A percentile compares a stretch with the other conserved stretches of the same genome.
These are phyloP conservation scores for Cicer cuneatum DNA, from an alignment of 306 rosid genomes.

Conservation along the genomic window DNA sequence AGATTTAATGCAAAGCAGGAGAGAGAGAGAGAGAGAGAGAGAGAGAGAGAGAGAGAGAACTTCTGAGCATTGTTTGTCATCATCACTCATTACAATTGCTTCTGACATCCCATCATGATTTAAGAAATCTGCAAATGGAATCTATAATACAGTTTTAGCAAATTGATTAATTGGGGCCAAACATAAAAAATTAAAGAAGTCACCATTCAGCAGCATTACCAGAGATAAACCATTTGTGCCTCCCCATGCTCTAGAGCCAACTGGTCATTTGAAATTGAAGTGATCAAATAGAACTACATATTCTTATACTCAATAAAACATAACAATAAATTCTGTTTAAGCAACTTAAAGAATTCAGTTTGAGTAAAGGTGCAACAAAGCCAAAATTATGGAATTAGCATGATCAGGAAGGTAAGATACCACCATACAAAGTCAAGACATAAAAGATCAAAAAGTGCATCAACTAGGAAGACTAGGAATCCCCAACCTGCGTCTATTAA, in stretches of 20 bases:
- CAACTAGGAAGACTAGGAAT: slow-evolving; percentile 35
- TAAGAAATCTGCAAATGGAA: slow-evolving; percentile 90
- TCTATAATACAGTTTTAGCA: slow-evolving; percentile 54
- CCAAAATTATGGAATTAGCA: slow-evolving; percentile 26
- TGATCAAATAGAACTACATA: slow-evolving; percentile 37
- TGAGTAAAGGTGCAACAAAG: slow-evolving; percentile 8
- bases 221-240: slow-evolving; percentile 73
- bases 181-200: slow-evolving; percentile 31
- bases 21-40: slow-evolving; percentile 11
- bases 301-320: slow-evolving; percentile 11
- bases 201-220: slow-evolving; percentile 58
- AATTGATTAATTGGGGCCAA: background rate
- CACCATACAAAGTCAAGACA: slow-evolving; percentile 12
- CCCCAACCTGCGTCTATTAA: background rate
- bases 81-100: slow-evolving; percentile 74
- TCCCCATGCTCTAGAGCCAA: slow-evolving; percentile 94
- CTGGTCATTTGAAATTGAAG: slow-evolving; percentile 55
- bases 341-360: background rate
- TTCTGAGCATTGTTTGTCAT: slow-evolving; percentile 68
- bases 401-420: slow-evolving; percentile 24
- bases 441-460: slow-evolving; percentile 12
- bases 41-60: slow-evolving; percentile 49
- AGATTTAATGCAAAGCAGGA: slow-evolving; percentile 9
- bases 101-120: slow-evolving; percentile 76
- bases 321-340: slow-evolving; percentile 30